Evolutionary conservation across 2,329 filamentous ascomycete species (phyloP).

Genomic region (Botryosphaeria dothidea): DNA sequence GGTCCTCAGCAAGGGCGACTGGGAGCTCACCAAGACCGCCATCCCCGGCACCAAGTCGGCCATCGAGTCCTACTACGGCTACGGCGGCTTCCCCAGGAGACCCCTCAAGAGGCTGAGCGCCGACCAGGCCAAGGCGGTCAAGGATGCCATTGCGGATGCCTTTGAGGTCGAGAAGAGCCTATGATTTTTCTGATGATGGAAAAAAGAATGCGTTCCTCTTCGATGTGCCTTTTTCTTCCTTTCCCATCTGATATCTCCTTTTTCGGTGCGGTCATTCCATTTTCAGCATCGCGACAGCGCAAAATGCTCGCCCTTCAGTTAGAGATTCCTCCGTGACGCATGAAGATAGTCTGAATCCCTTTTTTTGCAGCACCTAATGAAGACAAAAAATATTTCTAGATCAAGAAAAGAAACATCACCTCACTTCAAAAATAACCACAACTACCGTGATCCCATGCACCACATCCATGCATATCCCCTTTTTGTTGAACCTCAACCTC

Average conservation of each 20-base stretch:
- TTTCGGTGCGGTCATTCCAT: background rate
- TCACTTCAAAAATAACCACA: too few relatives aligned
- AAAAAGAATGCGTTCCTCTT: too few relatives aligned
- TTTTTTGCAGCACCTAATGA: background rate
- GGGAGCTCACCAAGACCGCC: conserved; percentile 78
- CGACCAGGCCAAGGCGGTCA: conserved; percentile 50
- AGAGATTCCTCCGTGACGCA: background rate
- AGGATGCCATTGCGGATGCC: conserved; percentile 54
- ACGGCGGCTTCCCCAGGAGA: conserved; percentile 73
- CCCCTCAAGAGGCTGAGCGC: conserved; percentile 69
- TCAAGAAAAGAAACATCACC: background rate
- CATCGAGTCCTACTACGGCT: conserved; percentile 78
- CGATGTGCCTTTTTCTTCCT: background rate
- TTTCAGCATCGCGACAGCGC: background rate
- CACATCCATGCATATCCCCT: background rate
- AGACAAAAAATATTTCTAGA: background rate
- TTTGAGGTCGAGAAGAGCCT: conserved; percentile 63
- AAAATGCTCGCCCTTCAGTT: background rate
- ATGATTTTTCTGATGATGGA: conserved; percentile 21
- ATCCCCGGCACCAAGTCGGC: conserved; percentile 86
- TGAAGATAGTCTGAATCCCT: background rate
- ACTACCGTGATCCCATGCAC: background rate
- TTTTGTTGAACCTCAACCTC: background rate
- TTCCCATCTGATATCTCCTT: background rate
- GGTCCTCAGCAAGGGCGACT: conserved; percentile 76